These are phyloP conservation scores for Pyropia yezoensis DNA, from an alignment of 23 red algal species.

Conservation along the genomic window DNA sequence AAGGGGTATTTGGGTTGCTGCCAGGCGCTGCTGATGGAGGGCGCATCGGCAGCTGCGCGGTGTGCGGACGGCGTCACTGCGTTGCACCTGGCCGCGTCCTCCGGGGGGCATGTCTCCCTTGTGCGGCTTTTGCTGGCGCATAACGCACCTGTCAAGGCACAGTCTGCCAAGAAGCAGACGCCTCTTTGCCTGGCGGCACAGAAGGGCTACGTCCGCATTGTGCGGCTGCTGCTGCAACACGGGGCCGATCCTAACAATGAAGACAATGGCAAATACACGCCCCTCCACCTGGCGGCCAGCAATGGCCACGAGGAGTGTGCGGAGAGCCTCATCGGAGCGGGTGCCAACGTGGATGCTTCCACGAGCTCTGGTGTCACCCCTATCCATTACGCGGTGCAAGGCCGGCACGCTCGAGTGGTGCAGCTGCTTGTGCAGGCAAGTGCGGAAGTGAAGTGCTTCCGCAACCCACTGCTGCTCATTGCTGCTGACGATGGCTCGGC, in stretches of 20 bases:
- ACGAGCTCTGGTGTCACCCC: slow-evolving; percentile 62
- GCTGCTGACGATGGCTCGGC: slow-evolving; percentile 65
- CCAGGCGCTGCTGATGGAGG: slow-evolving; percentile 55
- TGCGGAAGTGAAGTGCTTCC: slow-evolving; percentile 35
- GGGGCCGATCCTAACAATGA: slow-evolving; percentile 53
- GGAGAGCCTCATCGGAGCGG: slow-evolving; percentile 19
- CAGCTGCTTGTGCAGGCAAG: slow-evolving; percentile 46
- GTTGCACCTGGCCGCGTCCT: slow-evolving; percentile 87
- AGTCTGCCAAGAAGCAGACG: slow-evolving; percentile 59
- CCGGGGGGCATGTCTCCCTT: slow-evolving; percentile 17
- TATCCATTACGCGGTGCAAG: slow-evolving; percentile 77
- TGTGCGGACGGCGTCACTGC: slow-evolving; percentile 80
- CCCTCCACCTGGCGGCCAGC: slow-evolving; percentile 42
- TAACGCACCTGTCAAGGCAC: slow-evolving; percentile 45
- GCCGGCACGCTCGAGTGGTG: slow-evolving; percentile 34
- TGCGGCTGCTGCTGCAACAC: slow-evolving; percentile 55
- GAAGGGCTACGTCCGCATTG: slow-evolving; percentile 43
- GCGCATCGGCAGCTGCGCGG: slow-evolving; percentile 34
- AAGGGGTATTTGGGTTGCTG: slow-evolving; percentile 69
- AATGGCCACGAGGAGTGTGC: slow-evolving; percentile 29
- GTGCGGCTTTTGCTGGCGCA: slow-evolving; percentile 44
- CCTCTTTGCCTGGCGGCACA: slow-evolving; percentile 78
- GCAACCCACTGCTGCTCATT: slow-evolving; percentile 64
- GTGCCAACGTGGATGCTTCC: slow-evolving; percentile 44
- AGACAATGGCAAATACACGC: slow-evolving; percentile 60